Evolutionary conservation across 1,284 basidiomycete genomes (phyloP), one percentile per base, ranked within the genome.

Genomic region (Coniferiporia sulphurascens): DNA sequence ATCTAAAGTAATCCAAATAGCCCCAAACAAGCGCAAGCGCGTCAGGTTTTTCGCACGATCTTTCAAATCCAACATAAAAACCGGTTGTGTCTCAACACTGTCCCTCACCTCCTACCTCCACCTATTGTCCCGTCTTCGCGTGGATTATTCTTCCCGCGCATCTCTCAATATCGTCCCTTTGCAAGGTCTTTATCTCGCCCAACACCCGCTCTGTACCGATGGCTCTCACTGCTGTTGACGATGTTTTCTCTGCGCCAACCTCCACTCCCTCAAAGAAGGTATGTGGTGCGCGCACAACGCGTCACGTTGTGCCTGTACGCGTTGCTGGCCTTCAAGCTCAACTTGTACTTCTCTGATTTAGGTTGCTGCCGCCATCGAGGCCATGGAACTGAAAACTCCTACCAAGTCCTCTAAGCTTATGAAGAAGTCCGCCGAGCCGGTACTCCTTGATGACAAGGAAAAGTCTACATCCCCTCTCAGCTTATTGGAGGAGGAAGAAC

Each of bases 401-500:
- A 53, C 50, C 19, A 62, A 62, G 57, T 32, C 55, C 3, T 13
- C 43, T 19, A 54, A 44, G 38, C 36, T 36, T 15, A 13, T 43
- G 34, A 55, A 57, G 50, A 53, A 58, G 35, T n/a, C n/a, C n/a
- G 19, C 10, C 19, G 53, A 62, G 15, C 32, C 52, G 6, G 34
- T 55, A 44, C 5, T 62, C 38, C 15, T 59, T 22, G 58, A 62
- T 32, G 61, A 59, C 43, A 52, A 48, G 46, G 48, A 62, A 35
- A 45, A 52, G 34, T 55, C 53, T 27, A 9, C 44, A 8, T 59
- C 57, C 41, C 61, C 56, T 43, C 62, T 53, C 68, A 66, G 35
- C 69, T 67, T 21, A 69, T 63, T 56, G 73, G 72, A 22, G 66
- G 66, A 45, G 63, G 72, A 52, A 70, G 69, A 54, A 63, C 10